Percentiles rank a stretch among this genome's conserved stretches.
These are phyloP conservation scores for Diplodia scrobiculata DNA, from an alignment of 2,329 filamentous ascomycete genomes.

Conservation along the genomic window DNA sequence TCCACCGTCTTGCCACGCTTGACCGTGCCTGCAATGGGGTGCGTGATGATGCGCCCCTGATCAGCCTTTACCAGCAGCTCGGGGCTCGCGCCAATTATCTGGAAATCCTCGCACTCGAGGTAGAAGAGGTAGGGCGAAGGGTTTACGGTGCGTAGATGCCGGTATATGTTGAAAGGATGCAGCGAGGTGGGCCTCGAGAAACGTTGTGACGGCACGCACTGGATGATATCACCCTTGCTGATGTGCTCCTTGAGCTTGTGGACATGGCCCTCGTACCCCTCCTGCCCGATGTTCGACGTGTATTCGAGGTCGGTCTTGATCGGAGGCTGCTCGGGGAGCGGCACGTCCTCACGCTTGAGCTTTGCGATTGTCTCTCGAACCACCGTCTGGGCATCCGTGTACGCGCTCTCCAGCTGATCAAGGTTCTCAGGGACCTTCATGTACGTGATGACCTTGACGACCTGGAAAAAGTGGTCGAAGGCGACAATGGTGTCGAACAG, in stretches of 20 bases:
- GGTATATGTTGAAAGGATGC: conserved; percentile 98
- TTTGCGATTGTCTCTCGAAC: conserved; percentile 70
- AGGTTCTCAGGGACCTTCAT: conserved; percentile 63
- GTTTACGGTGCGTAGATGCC: conserved; percentile 94
- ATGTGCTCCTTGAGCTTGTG: conserved; percentile 87
- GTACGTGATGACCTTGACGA: conserved; percentile 92
- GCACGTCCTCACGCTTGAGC: conserved; percentile 72
- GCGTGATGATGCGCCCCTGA: conserved; percentile 83
- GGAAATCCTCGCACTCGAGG: conserved; percentile 86
- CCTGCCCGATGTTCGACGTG: conserved; percentile 85
- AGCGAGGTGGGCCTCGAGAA: conserved; percentile 85
- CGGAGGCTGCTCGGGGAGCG: conserved; percentile 73
- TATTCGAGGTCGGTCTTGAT: conserved; percentile 76
- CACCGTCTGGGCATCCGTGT: conserved; percentile 65
- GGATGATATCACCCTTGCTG: conserved; percentile 88
- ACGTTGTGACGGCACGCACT: conserved; percentile 92
- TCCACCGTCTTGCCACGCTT: conserved; percentile 78
- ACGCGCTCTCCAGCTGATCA: conserved; percentile 65
- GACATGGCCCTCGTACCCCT: conserved; percentile 90
- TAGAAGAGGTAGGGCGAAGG: conserved; percentile 98
- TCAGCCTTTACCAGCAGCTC: conserved; percentile 94
- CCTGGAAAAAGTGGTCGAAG: conserved; percentile 91
- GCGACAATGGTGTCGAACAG: conserved; percentile 92
- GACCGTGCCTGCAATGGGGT: conserved; percentile 95
- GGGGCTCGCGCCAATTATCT: conserved; percentile 92